Evolutionary conservation across 192 early-diverging fungal genomes (phyloP), one percentile per base, ranked within the genome.

Genomic region (Coemansia sp.): DNA sequence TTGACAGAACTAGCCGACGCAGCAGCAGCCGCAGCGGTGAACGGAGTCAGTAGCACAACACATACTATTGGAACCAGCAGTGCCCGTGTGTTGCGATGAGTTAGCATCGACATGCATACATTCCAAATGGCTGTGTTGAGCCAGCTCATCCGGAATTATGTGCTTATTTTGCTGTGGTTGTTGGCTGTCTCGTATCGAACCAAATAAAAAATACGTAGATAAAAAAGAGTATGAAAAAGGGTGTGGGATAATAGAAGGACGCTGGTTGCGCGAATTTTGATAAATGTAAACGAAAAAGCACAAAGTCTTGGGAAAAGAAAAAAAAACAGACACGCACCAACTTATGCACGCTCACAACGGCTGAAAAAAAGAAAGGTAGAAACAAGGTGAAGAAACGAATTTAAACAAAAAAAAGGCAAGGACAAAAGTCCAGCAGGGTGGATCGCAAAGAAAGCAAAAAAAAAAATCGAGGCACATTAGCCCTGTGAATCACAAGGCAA

Each of bases 101-200:
- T 67, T 35, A 83, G 73, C 75, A 83, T 61, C 59, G 76, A 78
- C 66, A 83, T 70, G 76, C 76, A 75, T 65, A 83, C 58, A 53
- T 78, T 78, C 76, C 73, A 83, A 52, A 73, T 56, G 34, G 73
- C 71, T 17, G 66, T 61, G 64, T 61, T 79, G 38, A 75, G 65
- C 76, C 81, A 84, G 57, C 58, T 62, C 76, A 84, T 78, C 65
- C 54, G 61, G 41, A 62, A 45, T 45, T 14, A 32, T 36, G 18
- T 4, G 35, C 14, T 36, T n/a, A 54, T 0, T 48, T 48, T 12
- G 14, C 14, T 48, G 9, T 48, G 9, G 9, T 48, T 48, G 3
- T 5, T 5, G 45, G 45, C 22, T 54, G 52, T 28, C 14, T 6
- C 61, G 39, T 17, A 39, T 12, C 20, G 18, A 28, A 69, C 18